Evolutionary conservation across 306 rosid species (phyloP), one percentile per base, ranked within the genome.

Genomic region (Hylodesmum podocarpum): DNA sequence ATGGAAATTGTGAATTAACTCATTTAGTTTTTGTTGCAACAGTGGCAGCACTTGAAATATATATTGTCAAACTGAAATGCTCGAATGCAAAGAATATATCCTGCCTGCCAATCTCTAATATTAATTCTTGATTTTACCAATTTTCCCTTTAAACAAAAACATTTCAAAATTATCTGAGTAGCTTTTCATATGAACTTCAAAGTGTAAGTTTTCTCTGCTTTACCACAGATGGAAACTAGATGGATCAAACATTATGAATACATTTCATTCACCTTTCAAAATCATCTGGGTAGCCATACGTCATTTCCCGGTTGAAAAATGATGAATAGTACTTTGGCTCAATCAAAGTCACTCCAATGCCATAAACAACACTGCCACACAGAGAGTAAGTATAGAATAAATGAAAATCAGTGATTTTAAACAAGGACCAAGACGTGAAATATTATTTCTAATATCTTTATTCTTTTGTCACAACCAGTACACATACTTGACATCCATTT

Each of bases 301-400:
- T 80, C 91, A 66, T 87, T 81, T 91, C 96, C n/a, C 92, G 97
- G 67, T 47, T 87, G 86, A 91, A 91, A 88, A 88, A 88, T 33
- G 93, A 86, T 47, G 96, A 80, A 76, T 84, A 82, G 78, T 73
- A 24, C 82, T 73, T 29, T 59, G 98, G 97, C 80, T 94, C 91
- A 51, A 94, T 87, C 73, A 94, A 87, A 68, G 97, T 91, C 80
- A 94, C 88, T 79, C 98, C 98, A 76, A 94, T 84, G 75, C 94
- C 96, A 72, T 37, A 58, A 72, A 91, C 92, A 81, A 94, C 89
- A 70, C 98, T 94, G 89, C 24, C 84, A 79, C 69, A 78, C 53
- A 58, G 77, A 66, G 15, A 70, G 64, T 80, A 80, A 77, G 83
- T 34, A 64, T 67, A 82, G 79, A 75, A 51, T 63, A 75, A 76